A percentile compares a stretch with the other conserved stretches of the same genome.
Conservation (phyloP, 1,284 basidiomycete species). For the Peniophora sp. region DNA sequence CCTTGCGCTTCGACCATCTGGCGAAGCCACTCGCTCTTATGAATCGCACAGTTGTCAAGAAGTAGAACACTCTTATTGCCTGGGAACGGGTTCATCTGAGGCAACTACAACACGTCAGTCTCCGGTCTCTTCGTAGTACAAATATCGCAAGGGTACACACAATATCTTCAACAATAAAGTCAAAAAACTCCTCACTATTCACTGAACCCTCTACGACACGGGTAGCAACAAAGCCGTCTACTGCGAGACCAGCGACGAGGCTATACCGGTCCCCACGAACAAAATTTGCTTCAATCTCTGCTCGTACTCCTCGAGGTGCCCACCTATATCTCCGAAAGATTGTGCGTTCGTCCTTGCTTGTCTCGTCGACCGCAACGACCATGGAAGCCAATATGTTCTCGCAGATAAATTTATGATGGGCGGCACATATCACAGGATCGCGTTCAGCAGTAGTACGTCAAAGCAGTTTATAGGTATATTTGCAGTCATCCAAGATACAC, state of each 20-base stretch:
- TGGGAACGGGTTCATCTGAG: slow-evolving; percentile 15
- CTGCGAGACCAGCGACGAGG: slow-evolving; percentile 12
- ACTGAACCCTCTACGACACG: slow-evolving; percentile 14
- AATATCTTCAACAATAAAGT: slow-evolving; percentile 16
- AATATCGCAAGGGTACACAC: slow-evolving; percentile 6
- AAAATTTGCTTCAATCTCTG: slow-evolving; percentile 3
- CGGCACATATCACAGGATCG: not conserved
- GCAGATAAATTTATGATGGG: not conserved
- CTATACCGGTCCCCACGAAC: slow-evolving; percentile 12
- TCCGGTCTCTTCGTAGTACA: not conserved
- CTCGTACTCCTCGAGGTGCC: slow-evolving; percentile 7
- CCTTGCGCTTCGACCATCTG: no score
- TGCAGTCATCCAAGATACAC: not conserved
- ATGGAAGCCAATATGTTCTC: not conserved
- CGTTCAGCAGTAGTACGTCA: not conserved
- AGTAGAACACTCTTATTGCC: slow-evolving; percentile 14
- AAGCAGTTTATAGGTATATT: not conserved
- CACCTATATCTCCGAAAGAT: slow-evolving; percentile 8
- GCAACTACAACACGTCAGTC: slow-evolving; percentile 9
- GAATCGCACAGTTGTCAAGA: slow-evolving; percentile 17
- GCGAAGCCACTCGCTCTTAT: slow-evolving; percentile 5
- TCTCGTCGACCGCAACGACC: slow-evolving; percentile 6
- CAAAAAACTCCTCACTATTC: slow-evolving; percentile 14
- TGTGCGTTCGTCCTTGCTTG: slow-evolving; percentile 5
- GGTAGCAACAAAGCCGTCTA: slow-evolving; percentile 14